phyloP scores from a whole-genome alignment of 192 early-diverging fungal species.

The Linnemannia elongata region DNA sequence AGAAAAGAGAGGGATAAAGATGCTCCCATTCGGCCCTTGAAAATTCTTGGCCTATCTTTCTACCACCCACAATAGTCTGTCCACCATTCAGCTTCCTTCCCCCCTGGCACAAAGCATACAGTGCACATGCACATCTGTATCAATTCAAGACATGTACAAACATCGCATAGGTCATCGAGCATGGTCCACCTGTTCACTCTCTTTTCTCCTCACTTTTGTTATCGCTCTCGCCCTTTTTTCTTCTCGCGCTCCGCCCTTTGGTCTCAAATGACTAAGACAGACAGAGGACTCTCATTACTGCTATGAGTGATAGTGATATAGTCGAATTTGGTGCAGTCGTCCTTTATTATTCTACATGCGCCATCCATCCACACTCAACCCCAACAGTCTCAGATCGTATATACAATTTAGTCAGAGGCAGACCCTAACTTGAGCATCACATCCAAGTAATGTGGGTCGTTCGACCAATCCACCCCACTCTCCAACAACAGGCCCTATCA shows the following conservation, averaged over 20 bases:
- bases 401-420: background rate
- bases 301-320: background rate
- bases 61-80: background rate
- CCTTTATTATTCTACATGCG: background rate
- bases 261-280: background rate
- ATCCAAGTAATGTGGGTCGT: slow-evolving; percentile 52
- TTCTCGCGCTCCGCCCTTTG: background rate
- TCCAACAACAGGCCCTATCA: slow-evolving; percentile 60
- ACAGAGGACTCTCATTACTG: background rate
- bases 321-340: background rate
- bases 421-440: slow-evolving; percentile 47
- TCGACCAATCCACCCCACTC: slow-evolving; percentile 60
- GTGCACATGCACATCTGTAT: background rate
- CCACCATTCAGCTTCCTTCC: background rate
- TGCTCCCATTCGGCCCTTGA: background rate
- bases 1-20: background rate
- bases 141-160: background rate
- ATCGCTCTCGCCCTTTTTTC: background rate
- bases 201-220: background rate
- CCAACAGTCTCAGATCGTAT: background rate
- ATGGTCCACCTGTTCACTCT: background rate
- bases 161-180: background rate
- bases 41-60: background rate
- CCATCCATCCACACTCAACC: too few species aligned
- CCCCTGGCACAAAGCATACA: too few species aligned